Base-by-base conservation (phyloP, 345 rosid genomes). In the Pugionium dolabratum region DNA sequence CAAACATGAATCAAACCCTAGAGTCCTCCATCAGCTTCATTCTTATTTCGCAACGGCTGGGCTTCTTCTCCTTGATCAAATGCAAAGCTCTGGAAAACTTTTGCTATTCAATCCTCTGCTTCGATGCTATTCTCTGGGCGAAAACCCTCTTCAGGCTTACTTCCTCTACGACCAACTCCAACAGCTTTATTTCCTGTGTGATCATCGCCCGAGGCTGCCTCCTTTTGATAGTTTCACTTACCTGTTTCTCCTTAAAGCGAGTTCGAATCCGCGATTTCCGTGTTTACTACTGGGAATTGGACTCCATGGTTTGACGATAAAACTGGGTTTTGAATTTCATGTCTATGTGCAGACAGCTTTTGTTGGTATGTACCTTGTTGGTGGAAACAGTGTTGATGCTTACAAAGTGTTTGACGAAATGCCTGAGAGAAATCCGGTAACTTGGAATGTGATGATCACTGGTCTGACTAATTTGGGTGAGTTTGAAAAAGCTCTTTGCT, bases 401-500 rank as follows among this genome's bases (percentile, higher is more conserved):
- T 25, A 68, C 7, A 65, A 76, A 18, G 55, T 84, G 87, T 89
- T 92, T 8, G 88, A 83, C n/a, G 80, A 73, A 84, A 87, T 89
- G 89, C 88, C 84, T 25, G 80, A 68, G 0, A 82, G 79, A 65
- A 92, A 74, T 70, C 42, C 29, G 1, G 95, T 89, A 35, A 78
- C 95, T 0, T 87, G 93, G 98, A 92, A 92, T 74, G 93, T 79
- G 66, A 75, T 89, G 85, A 84, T 89, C 11, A 82, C 91, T 64
- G 98, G 87, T 25, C 79, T 83, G 55, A 82, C 79, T 4, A 86
- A 80, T 53, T 63, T 78, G 82, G 85, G 87, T 48, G 75, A 85
- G 52, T 78, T 84, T 49, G 87, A 70, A n/a, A 59, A 59, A 61
- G 97, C 95, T 7, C 70, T 73, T 66, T 62, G 68, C 57, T 71